Conservation (phyloP, 2,329 filamentous ascomycete genomes). For the Neofusicoccum kwambonambiense region DNA sequence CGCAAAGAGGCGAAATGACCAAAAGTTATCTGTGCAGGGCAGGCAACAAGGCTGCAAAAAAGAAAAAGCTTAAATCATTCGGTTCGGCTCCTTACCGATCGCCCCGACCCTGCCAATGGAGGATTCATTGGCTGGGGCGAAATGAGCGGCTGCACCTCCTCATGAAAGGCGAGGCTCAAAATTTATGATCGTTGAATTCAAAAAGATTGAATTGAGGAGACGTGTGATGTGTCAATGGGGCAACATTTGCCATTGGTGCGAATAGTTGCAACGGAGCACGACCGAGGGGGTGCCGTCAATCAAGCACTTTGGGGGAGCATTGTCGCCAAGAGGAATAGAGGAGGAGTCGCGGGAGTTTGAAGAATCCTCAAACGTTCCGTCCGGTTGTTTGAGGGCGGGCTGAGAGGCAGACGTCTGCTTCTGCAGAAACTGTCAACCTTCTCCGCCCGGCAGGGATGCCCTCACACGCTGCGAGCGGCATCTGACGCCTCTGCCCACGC, state of each 20-base stretch:
- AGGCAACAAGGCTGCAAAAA: neutral
- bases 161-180: neutral
- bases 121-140: neutral
- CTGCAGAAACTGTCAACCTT: neutral
- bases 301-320: neutral
- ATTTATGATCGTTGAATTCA: neutral
- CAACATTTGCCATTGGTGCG: too few relatives aligned
- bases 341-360: neutral
- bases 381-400: neutral
- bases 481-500: neutral
- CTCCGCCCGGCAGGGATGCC: neutral
- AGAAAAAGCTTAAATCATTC: conserved; percentile 1
- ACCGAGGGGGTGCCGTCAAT: neutral
- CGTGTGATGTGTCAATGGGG: neutral
- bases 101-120: neutral
- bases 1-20: neutral
- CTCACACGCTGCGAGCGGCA: neutral
- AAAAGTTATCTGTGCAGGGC: neutral
- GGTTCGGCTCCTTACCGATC: neutral
- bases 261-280: neutral
- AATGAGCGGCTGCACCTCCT: neutral
- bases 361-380: neutral
- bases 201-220: neutral
- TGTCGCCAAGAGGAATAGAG: neutral
- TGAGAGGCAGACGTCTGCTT: neutral